phyloP scores from a whole-genome alignment of 306 rosid genomes.

The Vicia faba region DNA sequence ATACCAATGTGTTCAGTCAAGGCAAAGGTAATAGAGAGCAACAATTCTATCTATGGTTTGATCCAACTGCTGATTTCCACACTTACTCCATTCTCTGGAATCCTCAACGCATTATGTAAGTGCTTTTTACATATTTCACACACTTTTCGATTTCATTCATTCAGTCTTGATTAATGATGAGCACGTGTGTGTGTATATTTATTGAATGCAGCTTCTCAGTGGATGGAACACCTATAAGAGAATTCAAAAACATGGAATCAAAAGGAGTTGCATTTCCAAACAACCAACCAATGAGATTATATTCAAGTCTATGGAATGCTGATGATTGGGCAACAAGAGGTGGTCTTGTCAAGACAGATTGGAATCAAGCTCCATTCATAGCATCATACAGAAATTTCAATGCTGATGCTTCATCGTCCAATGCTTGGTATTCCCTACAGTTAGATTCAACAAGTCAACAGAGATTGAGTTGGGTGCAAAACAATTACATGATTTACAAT shows the following conservation, averaged over 20 bases:
- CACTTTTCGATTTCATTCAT: not conserved
- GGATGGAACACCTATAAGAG: slow-evolving; percentile 74
- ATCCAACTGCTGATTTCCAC: slow-evolving; percentile 67
- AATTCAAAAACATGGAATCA: slow-evolving; percentile 70
- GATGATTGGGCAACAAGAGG: slow-evolving; percentile 97
- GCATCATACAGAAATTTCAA: slow-evolving; percentile 66
- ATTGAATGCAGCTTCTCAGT: slow-evolving; percentile 55
- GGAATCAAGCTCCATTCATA: slow-evolving; percentile 63
- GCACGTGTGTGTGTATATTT: not conserved
- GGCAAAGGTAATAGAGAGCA: slow-evolving; percentile 76
- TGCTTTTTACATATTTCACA: not conserved
- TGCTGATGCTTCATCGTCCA: slow-evolving; percentile 32
- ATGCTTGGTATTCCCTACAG: slow-evolving; percentile 50
- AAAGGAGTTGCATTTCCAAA: slow-evolving; percentile 59
- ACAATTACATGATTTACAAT: slow-evolving; percentile 64
- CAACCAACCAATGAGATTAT: slow-evolving; percentile 60
- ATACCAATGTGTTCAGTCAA: slow-evolving; percentile 71
- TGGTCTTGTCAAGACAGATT: slow-evolving; percentile 69
- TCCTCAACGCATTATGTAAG: slow-evolving; percentile 62
- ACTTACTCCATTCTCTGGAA: slow-evolving; percentile 78
- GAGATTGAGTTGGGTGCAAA: slow-evolving; percentile 59
- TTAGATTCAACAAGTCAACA: slow-evolving; percentile 46
- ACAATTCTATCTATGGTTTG: slow-evolving; percentile 77
- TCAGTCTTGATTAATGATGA: not conserved
- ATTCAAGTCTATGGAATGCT: slow-evolving; percentile 74